Evolutionary conservation across 2,329 filamentous ascomycete genomes (phyloP), one percentile per base, ranked within the genome.

Genomic region (Penicillium sp.): DNA sequence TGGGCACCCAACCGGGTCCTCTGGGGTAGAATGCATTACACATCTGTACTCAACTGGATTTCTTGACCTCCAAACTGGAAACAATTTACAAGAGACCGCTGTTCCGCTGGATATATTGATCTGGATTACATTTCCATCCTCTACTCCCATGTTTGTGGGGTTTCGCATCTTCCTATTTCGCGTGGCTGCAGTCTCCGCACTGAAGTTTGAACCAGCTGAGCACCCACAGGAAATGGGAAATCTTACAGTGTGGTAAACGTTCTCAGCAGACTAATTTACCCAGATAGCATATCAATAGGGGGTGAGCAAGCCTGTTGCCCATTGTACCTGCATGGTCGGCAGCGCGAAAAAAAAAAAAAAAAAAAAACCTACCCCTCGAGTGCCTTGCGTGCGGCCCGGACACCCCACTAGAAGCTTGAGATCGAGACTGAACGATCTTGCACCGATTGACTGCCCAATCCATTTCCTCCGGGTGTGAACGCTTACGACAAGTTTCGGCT

Each of bases 1-100:
- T 60, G 56, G 61, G 57, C 55, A 59, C 68, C 66, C 65, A 59
- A 61, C 51, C 54, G 42, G 49, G 37, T 35, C 31, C 49, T 35
- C 50, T 27, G 50, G 47, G 53, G 45, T 50, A 50, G 23, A 50
- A n/a, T 16, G 4, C n/a, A 50, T 50, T 55, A 51, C 49, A 11
- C 31, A 59, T 56, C 21, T 31, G n/a, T 25, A 9, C 27, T 21
- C 35, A 39, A 19, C 35, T 33, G 13, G 31, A 33, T 5, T 33
- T 16, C 31, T 13, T 33, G 6, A 16, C 31, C 13, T 33, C 31
- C 6, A 33, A 33, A 33, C 13, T 33, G 31, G 31, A 16, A 19
- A 16, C 9, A 14, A 7, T 10, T 50, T 43, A 19, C 19, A 10
- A 14, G 19, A 23, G 31, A 7, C 19, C 14, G 23, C 19, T 23